Evolutionary conservation across 139 green algal genomes (phyloP).

Genomic region (Volvox africanus): DNA sequence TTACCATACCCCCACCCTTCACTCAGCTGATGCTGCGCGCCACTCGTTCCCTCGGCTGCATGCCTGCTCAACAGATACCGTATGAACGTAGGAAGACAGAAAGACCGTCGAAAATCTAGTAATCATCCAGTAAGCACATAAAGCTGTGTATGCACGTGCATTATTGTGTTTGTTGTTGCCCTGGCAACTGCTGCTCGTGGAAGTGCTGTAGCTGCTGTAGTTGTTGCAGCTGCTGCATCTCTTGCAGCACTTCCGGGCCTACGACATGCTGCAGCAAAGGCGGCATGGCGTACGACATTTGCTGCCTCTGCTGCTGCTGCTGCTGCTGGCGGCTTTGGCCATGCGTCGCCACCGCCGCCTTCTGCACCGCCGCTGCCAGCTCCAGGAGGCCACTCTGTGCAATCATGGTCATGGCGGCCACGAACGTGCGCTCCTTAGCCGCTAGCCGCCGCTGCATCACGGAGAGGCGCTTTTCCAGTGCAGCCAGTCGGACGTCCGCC

Average conservation of each 20-base stretch:
- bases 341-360: not conserved
- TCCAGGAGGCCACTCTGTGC: not conserved
- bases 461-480: not conserved
- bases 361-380: not conserved
- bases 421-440: not conserved
- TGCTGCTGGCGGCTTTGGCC: not conserved
- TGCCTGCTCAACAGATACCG: too few relatives aligned
- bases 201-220: not conserved
- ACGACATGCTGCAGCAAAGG: not conserved
- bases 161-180: not conserved
- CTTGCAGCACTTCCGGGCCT: not conserved
- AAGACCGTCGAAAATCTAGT: too few relatives aligned
- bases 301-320: not conserved
- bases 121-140: too few relatives aligned
- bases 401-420: not conserved
- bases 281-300: not conserved
- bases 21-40: too few relatives aligned
- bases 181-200: not conserved
- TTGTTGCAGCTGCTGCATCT: not conserved
- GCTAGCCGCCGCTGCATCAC: slow-evolving; percentile 15
- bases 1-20: too few relatives aligned
- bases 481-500: not conserved
- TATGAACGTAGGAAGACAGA: too few relatives aligned
- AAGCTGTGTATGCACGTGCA: too few relatives aligned
- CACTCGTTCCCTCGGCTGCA: too few relatives aligned